Evolutionary conservation across 257 asterid genomes (phyloP).

Genomic region (Solanum pinnatisectum): DNA sequence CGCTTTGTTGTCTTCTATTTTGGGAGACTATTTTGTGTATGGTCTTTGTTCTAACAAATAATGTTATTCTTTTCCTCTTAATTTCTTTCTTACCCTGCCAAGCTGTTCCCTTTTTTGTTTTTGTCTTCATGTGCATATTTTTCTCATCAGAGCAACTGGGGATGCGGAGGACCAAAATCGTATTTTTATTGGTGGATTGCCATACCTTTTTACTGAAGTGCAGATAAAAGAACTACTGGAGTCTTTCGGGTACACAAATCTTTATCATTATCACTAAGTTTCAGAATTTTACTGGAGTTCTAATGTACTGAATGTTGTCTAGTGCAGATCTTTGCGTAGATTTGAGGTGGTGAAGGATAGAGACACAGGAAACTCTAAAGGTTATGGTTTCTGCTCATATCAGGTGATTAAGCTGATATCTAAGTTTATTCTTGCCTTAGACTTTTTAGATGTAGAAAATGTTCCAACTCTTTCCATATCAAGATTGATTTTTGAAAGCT

Average conservation of each 20-base stretch:
- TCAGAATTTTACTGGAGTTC: slow-evolving; percentile 11
- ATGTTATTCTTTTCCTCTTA: not conserved
- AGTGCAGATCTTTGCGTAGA: slow-evolving; percentile 86
- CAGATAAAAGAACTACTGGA: not conserved
- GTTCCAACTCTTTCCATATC: not conserved
- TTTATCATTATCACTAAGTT: not conserved
- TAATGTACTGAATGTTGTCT: slow-evolving; percentile 83
- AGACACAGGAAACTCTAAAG: slow-evolving; percentile 98
- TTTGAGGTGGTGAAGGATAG: slow-evolving; percentile 93
- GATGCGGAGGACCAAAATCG: slow-evolving; percentile 97
- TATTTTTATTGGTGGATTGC: slow-evolving; percentile 90
- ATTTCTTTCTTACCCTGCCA: not conserved
- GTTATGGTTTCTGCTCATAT: slow-evolving; percentile 83
- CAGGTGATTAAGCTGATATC: not conserved
- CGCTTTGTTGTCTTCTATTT: not conserved
- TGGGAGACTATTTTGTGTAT: not conserved
- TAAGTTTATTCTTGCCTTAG: not conserved
- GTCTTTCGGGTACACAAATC: not conserved
- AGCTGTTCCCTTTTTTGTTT: not conserved
- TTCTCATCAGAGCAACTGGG: slow-evolving; percentile 48
- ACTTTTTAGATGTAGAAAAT: not conserved
- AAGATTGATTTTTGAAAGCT: not conserved
- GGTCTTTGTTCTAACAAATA: not conserved
- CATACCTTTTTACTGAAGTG: slow-evolving; percentile 77
- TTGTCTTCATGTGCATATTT: not conserved